These are phyloP conservation scores for Jackrogersella multiformis DNA, from an alignment of 495 filamentous ascomycete genomes.

Conservation along the genomic window DNA sequence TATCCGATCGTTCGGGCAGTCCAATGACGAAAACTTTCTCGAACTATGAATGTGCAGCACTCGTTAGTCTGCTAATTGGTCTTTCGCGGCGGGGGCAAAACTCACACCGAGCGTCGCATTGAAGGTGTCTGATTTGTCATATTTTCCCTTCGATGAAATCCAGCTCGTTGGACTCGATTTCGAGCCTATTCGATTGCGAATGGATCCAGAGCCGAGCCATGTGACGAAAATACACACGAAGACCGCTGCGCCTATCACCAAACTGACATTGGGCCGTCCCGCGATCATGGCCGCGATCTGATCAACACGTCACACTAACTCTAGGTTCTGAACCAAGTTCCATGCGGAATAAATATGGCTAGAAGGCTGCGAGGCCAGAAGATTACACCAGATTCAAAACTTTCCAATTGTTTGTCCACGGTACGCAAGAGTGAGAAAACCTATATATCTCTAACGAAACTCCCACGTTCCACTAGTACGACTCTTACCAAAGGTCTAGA, in stretches of 20 bases:
- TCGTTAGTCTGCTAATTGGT: neutral
- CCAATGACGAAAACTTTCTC: conserved; percentile 46
- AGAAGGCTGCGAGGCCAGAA: neutral
- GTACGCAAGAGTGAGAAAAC: neutral
- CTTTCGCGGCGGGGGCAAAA: neutral
- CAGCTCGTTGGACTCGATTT: conserved; percentile 12
- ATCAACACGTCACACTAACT: neutral
- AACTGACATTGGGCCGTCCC: conserved; percentile 20
- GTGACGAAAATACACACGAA: conserved; percentile 19
- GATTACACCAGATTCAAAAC: neutral
- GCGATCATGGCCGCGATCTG: conserved; percentile 18
- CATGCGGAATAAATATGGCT: neutral
- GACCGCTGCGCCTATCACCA: conserved; percentile 14
- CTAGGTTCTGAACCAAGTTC: neutral
- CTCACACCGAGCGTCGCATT: conserved; percentile 32
- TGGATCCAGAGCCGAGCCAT: conserved; percentile 18
- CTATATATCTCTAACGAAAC: conserved; percentile 3
- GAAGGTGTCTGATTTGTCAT: conserved; percentile 25
- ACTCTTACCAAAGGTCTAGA: conserved; percentile 9
- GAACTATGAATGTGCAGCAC: conserved; percentile 27
- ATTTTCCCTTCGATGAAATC: conserved; percentile 9
- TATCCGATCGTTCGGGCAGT: conserved; percentile 49
- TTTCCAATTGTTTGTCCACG: neutral
- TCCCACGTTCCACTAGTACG: conserved; percentile 7
- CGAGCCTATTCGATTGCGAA: conserved; percentile 11